Evolutionary conservation across 169 alveolate species (phyloP).

Genomic region (Eimeria necatrix): DNA sequence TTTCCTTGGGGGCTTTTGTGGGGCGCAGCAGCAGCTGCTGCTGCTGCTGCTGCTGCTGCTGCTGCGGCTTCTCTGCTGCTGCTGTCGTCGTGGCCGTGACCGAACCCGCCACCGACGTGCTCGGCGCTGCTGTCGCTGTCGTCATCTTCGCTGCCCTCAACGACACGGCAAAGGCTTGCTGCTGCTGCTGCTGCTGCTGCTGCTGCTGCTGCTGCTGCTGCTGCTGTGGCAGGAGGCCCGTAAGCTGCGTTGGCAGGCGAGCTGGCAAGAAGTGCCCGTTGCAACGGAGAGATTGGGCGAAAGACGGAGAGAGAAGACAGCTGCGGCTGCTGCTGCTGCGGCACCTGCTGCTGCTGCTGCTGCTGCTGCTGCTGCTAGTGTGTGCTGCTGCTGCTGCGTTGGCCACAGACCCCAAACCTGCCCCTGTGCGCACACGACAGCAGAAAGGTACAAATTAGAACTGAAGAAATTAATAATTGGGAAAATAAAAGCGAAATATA

Average conservation of each 20-base stretch:
- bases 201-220: no score
- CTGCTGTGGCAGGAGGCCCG: no score
- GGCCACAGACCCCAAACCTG: background rate
- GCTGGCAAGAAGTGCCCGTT: background rate
- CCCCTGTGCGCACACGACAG: no score
- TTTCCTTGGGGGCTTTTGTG: constrained; percentile 82
- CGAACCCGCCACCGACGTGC: no score
- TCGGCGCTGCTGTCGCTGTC: constrained; percentile 12
- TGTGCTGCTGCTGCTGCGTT: background rate
- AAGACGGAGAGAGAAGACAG: background rate
- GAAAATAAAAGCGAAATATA: background rate
- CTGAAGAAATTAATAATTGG: background rate
- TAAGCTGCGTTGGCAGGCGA: no score
- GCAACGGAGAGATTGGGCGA: background rate
- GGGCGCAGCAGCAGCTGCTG: constrained; percentile 21
- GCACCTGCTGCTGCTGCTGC: constrained; percentile 18
- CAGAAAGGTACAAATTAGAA: background rate
- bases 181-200: no score
- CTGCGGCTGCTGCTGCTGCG: constrained; percentile 3
- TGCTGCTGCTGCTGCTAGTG: constrained; percentile 3
- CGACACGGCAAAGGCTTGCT: no score
- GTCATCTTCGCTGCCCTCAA: background rate
- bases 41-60: background rate
- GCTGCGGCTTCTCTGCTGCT: no score
- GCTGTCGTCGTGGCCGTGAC: background rate